Percentiles rank a stretch among this genome's conserved stretches.
Evolutionary conservation across 305 asterid species (phyloP).

Genomic region (Petunia hybrid): DNA sequence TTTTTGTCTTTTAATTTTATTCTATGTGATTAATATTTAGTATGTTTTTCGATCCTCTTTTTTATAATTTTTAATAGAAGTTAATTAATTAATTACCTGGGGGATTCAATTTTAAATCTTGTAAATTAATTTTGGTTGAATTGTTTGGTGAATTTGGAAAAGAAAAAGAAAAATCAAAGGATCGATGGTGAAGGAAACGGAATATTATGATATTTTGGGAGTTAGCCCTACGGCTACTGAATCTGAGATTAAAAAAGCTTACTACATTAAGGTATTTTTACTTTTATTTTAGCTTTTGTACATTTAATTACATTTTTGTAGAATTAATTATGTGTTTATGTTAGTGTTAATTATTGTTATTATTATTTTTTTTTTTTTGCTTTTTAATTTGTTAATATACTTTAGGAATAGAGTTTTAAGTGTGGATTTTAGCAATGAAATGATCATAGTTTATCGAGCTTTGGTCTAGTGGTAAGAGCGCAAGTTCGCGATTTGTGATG

Average conservation of each 20-base stretch:
- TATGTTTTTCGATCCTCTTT: neutral
- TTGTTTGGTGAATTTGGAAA: neutral
- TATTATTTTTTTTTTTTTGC: neutral
- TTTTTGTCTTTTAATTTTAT: neutral
- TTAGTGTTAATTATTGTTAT: no score
- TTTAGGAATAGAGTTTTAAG: neutral
- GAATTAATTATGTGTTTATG: no score
- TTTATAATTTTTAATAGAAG: slow-evolving; percentile 20
- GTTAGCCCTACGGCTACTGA: slow-evolving; percentile 90
- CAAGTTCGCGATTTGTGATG: neutral
- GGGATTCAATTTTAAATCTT: slow-evolving; percentile 10
- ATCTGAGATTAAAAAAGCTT: slow-evolving; percentile 86
- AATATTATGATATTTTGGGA: slow-evolving; percentile 87
- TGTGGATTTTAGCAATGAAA: neutral
- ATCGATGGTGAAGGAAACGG: slow-evolving; percentile 93
- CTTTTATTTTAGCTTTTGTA: no score
- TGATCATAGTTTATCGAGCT: neutral
- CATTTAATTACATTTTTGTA: neutral
- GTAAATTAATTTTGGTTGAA: neutral
- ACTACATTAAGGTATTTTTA: slow-evolving; percentile 76
- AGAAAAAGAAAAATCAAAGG: neutral
- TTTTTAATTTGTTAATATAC: neutral
- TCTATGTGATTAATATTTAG: neutral
- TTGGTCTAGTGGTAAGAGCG: neutral
- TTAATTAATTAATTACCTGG: neutral